A percentile compares a stretch with the other conserved stretches of the same genome.
phyloP scores from a whole-genome alignment of 305 asterid species.

The Ruellia speciosa region DNA sequence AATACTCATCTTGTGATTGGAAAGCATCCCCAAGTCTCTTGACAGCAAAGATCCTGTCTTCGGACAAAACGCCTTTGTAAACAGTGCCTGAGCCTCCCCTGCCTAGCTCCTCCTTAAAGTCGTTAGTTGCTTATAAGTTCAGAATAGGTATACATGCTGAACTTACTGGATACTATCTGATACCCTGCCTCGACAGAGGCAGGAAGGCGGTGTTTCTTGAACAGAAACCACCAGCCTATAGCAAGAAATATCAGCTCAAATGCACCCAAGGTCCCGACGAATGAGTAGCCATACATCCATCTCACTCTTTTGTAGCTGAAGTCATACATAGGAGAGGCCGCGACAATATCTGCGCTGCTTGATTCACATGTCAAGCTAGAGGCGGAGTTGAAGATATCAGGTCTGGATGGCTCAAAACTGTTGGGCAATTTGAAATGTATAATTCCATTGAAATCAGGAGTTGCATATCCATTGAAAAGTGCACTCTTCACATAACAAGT shows the following conservation, averaged over 20 bases:
- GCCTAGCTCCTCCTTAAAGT: slow-evolving; percentile 51
- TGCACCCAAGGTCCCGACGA: slow-evolving; percentile 33
- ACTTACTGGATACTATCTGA: slow-evolving; percentile 50
- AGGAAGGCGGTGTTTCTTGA: slow-evolving; percentile 39
- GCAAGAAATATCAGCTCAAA: slow-evolving; percentile 33
- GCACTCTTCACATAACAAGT: slow-evolving; percentile 38
- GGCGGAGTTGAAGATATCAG: slow-evolving; percentile 27
- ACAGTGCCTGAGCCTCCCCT: slow-evolving; percentile 66
- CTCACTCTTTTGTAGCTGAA: slow-evolving; percentile 25
- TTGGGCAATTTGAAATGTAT: slow-evolving; percentile 43
- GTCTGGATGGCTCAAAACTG: slow-evolving; percentile 23
- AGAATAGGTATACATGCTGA: slow-evolving; percentile 37
- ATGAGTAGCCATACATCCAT: slow-evolving; percentile 40
- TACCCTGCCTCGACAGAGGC: slow-evolving; percentile 53
- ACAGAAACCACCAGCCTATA: slow-evolving; percentile 59
- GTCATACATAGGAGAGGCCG: slow-evolving; percentile 32
- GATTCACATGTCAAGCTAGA: slow-evolving; percentile 26
- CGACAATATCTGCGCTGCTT: slow-evolving; percentile 3
- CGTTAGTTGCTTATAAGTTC: slow-evolving; percentile 51
- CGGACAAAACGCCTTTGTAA: slow-evolving; percentile 47
- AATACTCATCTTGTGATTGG: slow-evolving; percentile 49
- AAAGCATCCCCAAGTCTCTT: slow-evolving; percentile 48
- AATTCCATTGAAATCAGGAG: slow-evolving; percentile 42
- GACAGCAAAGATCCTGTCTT: slow-evolving; percentile 50
- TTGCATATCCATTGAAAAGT: slow-evolving; percentile 44